Conservation (phyloP, 495 filamentous ascomycete genomes). For the Neurospora cerealis region DNA sequence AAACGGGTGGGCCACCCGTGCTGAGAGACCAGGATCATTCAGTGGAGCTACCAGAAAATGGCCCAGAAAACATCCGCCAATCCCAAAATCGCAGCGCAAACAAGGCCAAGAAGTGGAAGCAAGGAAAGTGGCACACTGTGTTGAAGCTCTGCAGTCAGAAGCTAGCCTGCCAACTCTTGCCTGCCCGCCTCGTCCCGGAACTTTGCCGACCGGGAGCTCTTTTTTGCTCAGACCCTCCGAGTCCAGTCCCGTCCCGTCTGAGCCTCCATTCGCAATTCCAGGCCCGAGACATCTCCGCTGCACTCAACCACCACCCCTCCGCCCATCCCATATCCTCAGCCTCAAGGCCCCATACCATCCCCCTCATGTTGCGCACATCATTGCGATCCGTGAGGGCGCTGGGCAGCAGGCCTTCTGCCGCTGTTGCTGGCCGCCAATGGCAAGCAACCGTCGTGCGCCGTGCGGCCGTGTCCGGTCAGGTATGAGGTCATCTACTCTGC, state of each 20-base stretch:
- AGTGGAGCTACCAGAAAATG: not conserved
- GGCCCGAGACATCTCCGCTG: constrained; percentile 20
- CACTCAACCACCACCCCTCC: constrained; percentile 24
- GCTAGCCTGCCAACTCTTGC: constrained; percentile 4
- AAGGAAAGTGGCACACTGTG: not conserved
- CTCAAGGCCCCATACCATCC: constrained; percentile 37
- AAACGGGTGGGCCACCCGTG: not conserved
- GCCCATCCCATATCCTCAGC: constrained; percentile 12
- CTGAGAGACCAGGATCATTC: not conserved
- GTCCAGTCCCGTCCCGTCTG: not conserved
- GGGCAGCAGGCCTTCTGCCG: constrained; percentile 38
- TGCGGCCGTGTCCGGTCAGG: constrained; percentile 20
- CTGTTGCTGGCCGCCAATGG: constrained; percentile 46
- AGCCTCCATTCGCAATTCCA: constrained; percentile 18
- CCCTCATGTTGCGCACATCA: constrained; percentile 59
- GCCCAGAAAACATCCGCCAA: not conserved
- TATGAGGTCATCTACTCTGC: constrained; percentile 15
- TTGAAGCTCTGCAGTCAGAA: not conserved
- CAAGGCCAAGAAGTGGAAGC: not conserved
- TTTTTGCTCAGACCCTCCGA: constrained; percentile 21
- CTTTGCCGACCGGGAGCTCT: constrained; percentile 27
- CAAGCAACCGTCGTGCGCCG: constrained; percentile 29
- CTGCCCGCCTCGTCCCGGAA: constrained; percentile 14
- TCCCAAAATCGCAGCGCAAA: not conserved
- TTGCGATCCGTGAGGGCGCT: constrained; percentile 48